Evolutionary conservation across 352 stramenopile genomes (phyloP).

Genomic region (Phytophthora sansomeana): DNA sequence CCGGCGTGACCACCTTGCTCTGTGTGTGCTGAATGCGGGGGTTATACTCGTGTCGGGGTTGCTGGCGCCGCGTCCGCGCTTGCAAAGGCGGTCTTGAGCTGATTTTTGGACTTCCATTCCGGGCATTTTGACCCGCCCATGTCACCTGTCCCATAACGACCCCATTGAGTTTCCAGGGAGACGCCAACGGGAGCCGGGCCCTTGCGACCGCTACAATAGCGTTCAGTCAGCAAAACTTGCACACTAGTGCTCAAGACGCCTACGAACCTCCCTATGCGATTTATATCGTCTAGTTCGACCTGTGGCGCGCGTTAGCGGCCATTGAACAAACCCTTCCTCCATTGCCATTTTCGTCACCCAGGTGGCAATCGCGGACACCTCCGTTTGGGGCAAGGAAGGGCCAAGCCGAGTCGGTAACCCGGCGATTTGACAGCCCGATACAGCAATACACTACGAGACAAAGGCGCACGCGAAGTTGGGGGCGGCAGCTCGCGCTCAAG

Average conservation of each 20-base stretch:
- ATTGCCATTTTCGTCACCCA: slow-evolving; percentile 26
- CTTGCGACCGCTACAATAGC: slow-evolving; percentile 1
- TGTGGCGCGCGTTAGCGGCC: not conserved
- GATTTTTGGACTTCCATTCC: slow-evolving; percentile 31
- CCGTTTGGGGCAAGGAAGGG: slow-evolving; percentile 18
- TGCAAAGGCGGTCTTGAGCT: not conserved
- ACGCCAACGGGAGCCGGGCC: not conserved
- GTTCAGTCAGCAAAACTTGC: not conserved
- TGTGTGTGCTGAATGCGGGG: slow-evolving; percentile 14
- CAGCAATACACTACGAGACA: slow-evolving; percentile 14
- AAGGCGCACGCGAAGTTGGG: slow-evolving; percentile 5
- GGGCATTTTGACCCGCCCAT: slow-evolving; percentile 27
- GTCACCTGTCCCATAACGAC: slow-evolving; percentile 29
- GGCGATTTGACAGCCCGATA: slow-evolving; percentile 11
- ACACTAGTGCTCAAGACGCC: slow-evolving; percentile 1
- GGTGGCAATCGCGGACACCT: slow-evolving; percentile 3
- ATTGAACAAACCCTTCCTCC: slow-evolving; percentile 16
- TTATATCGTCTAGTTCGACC: slow-evolving; percentile 7
- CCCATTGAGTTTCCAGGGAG: slow-evolving; percentile 36
- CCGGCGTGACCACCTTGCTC: slow-evolving; percentile 10
- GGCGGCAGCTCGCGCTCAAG: not conserved
- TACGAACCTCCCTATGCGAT: slow-evolving; percentile 8
- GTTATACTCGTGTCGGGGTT: slow-evolving; percentile 26
- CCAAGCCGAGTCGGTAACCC: slow-evolving; percentile 1
- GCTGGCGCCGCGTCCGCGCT: not conserved